phyloP scores from a whole-genome alignment of 176 grass and related monocot genomes.

The Bothriochloa decipiens region DNA sequence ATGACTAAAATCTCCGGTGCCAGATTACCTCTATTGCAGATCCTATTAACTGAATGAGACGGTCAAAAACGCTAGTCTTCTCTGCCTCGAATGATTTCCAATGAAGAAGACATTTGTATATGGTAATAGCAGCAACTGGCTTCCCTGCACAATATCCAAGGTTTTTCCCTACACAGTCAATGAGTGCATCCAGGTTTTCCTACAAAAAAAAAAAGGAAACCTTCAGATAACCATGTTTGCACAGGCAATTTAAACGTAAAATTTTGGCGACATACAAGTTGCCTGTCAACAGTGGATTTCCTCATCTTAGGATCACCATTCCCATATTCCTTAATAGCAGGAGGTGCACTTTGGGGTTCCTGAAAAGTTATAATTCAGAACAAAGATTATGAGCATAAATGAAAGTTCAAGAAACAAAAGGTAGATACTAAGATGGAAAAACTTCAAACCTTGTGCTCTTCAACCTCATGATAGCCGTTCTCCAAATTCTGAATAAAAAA shows the following conservation, averaged over 20 bases:
- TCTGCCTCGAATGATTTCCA: constrained; percentile 99
- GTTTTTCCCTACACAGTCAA: constrained; percentile 75
- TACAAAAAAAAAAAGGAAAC: constrained; percentile 55
- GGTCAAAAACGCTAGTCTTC: constrained; percentile 94
- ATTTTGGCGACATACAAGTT: constrained; percentile 64
- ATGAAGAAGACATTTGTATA: constrained; percentile 96
- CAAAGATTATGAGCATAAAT: constrained; percentile 29
- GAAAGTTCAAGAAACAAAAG: neutral
- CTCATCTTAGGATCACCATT: constrained; percentile 69
- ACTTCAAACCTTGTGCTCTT: constrained; percentile 60
- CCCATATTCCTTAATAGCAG: constrained; percentile 78
- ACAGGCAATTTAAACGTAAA: constrained; percentile 42
- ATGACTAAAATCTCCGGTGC: constrained; percentile 36
- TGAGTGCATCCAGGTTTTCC: constrained; percentile 88
- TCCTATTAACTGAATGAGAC: constrained; percentile 96
- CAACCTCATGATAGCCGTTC: constrained; percentile 65
- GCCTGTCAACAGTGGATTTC: constrained; percentile 67
- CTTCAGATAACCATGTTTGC: constrained; percentile 40
- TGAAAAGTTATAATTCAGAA: constrained; percentile 36
- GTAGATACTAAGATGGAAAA: constrained; percentile 23
- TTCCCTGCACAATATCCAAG: constrained; percentile 87
- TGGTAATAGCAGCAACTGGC: constrained; percentile 89
- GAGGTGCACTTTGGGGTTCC: constrained; percentile 97
- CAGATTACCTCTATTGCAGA: constrained; percentile 91
- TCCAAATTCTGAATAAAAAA: constrained; percentile 54